phyloP scores from a whole-genome alignment of 495 filamentous ascomycete genomes.

The Aspergillus saccharolyticus region DNA sequence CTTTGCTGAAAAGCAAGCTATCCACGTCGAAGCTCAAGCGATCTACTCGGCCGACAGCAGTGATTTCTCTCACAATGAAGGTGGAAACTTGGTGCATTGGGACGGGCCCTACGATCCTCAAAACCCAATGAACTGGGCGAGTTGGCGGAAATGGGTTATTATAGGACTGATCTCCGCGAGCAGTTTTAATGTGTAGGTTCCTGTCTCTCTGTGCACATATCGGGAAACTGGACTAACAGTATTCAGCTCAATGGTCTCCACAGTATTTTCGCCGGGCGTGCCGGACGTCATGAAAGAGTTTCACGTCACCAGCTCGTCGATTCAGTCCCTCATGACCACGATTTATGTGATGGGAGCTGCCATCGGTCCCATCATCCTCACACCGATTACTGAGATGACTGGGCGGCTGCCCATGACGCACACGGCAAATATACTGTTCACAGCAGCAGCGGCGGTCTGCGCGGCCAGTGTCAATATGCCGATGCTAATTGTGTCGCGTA shows the following conservation, averaged over 20 bases:
- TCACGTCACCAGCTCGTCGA: conserved; percentile 26
- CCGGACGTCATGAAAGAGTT: conserved; percentile 47
- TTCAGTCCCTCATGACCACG: conserved; percentile 26
- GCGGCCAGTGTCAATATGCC: conserved; percentile 29
- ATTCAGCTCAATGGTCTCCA: conserved; percentile 28
- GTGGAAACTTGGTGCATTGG: conserved; percentile 4
- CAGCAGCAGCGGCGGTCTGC: conserved; percentile 31
- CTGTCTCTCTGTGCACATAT: neutral
- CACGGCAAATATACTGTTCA: conserved; percentile 29
- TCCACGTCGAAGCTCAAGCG: neutral
- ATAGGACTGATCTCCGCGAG: conserved; percentile 30
- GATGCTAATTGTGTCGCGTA: conserved; percentile 35
- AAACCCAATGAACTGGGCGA: conserved; percentile 52
- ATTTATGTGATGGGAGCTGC: conserved; percentile 29
- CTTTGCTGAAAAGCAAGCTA: neutral
- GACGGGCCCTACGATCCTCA: conserved; percentile 42
- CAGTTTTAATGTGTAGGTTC: conserved; percentile 34
- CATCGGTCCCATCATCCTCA: conserved; percentile 25
- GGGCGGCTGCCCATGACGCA: conserved; percentile 33
- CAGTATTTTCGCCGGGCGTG: conserved; percentile 52
- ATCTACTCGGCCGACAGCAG: neutral
- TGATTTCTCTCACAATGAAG: neutral
- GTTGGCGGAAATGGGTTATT: conserved; percentile 4
- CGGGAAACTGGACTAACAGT: neutral
- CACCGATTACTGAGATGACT: conserved; percentile 33